phyloP scores from a whole-genome alignment of 257 asterid species.

The Salvia hispanica region DNA sequence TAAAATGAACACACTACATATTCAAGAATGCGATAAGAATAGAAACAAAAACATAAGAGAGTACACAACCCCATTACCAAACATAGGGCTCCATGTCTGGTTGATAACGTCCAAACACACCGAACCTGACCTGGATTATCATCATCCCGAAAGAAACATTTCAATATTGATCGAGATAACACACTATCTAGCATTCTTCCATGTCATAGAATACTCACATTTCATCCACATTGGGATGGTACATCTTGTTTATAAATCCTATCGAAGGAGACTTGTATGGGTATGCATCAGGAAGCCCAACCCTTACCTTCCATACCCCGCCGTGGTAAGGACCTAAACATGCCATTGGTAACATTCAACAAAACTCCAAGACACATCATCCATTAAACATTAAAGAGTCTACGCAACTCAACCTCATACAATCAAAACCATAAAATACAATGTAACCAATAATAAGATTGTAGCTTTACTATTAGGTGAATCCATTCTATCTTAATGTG shows the following conservation, averaged over 20 bases:
- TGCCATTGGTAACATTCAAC: slow-evolving; percentile 31
- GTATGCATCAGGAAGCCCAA: slow-evolving; percentile 96
- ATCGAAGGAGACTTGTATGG: slow-evolving; percentile 98
- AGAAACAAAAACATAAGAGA: slow-evolving; percentile 14
- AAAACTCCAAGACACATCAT: slow-evolving; percentile 3
- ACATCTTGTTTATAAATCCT: slow-evolving; percentile 89
- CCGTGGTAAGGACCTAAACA: slow-evolving; percentile 87
- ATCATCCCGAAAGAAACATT: slow-evolving; percentile 18
- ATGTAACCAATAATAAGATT: neutral
- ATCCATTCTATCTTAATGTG: slow-evolving; percentile 3
- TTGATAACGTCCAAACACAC: slow-evolving; percentile 96
- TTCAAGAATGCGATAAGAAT: neutral
- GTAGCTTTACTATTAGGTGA: slow-evolving; percentile 3
- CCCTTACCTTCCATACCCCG: slow-evolving; percentile 92
- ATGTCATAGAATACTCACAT: slow-evolving; percentile 51
- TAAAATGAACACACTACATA: neutral
- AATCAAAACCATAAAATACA: neutral
- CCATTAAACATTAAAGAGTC: slow-evolving; percentile 4
- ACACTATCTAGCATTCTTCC: neutral
- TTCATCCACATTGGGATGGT: slow-evolving; percentile 98
- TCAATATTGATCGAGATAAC: slow-evolving; percentile 3
- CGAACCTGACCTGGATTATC: slow-evolving; percentile 83
- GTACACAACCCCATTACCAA: slow-evolving; percentile 55
- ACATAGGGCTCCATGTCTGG: slow-evolving; percentile 99
- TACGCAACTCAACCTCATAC: slow-evolving; percentile 1